phyloP scores from a whole-genome alignment of 192 early-diverging fungal genomes.

The Entomortierella beljakovae region DNA sequence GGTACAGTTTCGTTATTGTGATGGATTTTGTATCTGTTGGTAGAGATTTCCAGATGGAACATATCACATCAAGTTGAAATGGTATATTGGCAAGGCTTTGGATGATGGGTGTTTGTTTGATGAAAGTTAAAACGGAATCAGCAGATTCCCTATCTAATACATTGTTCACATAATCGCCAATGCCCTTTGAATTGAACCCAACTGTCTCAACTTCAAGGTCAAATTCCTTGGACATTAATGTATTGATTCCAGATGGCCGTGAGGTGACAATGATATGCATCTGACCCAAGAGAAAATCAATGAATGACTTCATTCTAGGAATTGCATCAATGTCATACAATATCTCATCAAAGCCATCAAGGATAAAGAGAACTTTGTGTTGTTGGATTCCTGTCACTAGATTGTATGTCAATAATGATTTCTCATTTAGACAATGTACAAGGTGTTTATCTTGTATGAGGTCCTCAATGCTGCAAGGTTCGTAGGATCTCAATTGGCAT shows the following conservation, averaged over 20 bases:
- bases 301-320: not conserved
- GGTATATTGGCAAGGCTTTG: conserved; percentile 27
- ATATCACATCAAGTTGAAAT: conserved; percentile 28
- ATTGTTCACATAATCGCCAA: conserved; percentile 3
- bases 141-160: not conserved
- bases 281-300: not conserved
- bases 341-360: conserved; percentile 33
- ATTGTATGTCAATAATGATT: not conserved
- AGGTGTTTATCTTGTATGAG: conserved; percentile 1
- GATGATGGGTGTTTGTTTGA: conserved; percentile 18
- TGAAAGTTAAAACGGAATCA: conserved; percentile 10
- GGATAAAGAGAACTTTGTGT: conserved; percentile 21
- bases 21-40: not conserved
- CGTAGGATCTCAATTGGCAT: conserved; percentile 3
- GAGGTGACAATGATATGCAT: conserved; percentile 14
- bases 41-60: conserved; percentile 25
- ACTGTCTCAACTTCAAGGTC: conserved; percentile 22
- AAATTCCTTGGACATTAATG: not conserved
- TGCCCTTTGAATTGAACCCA: conserved; percentile 14
- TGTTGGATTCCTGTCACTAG: not conserved
- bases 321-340: not conserved
- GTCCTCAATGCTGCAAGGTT: not conserved
- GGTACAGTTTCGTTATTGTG: conserved; percentile 24
- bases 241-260: conserved; percentile 11
- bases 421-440: not conserved